Percentiles rank a stretch among this genome's conserved stretches.
Evolutionary conservation across 441 rosid species (phyloP).

Genomic region (Eutrema salsugineum): DNA sequence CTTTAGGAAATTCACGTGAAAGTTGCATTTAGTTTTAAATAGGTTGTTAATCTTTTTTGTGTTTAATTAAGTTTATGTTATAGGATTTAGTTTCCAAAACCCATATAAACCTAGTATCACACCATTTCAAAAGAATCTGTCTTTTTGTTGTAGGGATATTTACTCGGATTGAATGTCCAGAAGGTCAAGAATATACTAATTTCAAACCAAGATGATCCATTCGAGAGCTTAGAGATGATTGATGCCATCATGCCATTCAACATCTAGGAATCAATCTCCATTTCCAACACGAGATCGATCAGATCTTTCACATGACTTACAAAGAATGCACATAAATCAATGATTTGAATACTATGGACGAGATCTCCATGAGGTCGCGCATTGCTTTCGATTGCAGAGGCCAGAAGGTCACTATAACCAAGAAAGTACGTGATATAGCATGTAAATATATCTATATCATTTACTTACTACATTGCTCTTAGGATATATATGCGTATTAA

Average conservation of each 20-base stretch:
- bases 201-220: slow-evolving; percentile 6
- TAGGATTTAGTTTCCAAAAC: too few species aligned
- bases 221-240: slow-evolving; percentile 22
- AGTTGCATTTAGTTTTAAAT: too few species aligned
- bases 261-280: slow-evolving; percentile 31
- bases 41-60: too few species aligned
- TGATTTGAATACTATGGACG: background rate
- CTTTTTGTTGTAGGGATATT: background rate
- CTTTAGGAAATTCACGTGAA: too few species aligned
- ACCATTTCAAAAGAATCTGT: too few species aligned
- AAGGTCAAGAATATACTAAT: slow-evolving; percentile 8
- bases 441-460: background rate
- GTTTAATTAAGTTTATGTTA: too few species aligned
- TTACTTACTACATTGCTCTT: too few species aligned
- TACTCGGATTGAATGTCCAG: slow-evolving; percentile 12
- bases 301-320: slow-evolving; percentile 32
- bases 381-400: slow-evolving; percentile 55
- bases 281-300: slow-evolving; percentile 40
- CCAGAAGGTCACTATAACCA: slow-evolving; percentile 50
- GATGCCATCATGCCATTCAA: too few species aligned
- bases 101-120: too few species aligned
- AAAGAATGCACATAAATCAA: background rate
- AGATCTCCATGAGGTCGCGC: slow-evolving; percentile 39
- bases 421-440: slow-evolving; percentile 27
- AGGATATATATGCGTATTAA: background rate